A percentile compares a stretch with the other conserved stretches of the same genome.
Evolutionary conservation across 805 yeast genomes (phyloP).

Genomic region (Kodamaea laetipori): DNA sequence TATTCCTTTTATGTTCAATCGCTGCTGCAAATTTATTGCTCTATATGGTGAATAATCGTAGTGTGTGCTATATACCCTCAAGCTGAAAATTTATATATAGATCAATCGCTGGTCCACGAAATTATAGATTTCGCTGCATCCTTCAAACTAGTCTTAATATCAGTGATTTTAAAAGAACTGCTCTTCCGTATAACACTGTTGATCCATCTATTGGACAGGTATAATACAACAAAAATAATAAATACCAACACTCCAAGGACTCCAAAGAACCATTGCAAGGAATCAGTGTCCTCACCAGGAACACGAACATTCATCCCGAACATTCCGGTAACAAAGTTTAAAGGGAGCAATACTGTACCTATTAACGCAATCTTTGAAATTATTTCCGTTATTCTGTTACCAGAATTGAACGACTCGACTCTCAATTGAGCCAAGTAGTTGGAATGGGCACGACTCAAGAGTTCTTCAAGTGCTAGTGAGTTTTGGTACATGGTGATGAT

Average conservation of each 20-base stretch:
- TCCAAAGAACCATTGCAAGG: slow-evolving; percentile 51
- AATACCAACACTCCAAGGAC: slow-evolving; percentile 19
- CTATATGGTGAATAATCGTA: no score
- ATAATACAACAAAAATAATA: background rate
- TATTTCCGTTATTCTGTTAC: slow-evolving; percentile 82
- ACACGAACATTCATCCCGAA: slow-evolving; percentile 95
- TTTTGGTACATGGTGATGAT: slow-evolving; percentile 95
- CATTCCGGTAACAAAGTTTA: slow-evolving; percentile 85
- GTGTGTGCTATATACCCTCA: no score
- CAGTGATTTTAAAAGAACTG: background rate
- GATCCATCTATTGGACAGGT: background rate
- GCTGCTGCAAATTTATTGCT: no score
- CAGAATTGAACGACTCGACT: slow-evolving; percentile 86
- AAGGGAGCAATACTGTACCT: slow-evolving; percentile 88
- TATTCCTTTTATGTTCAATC: no score
- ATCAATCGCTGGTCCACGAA: slow-evolving; percentile 1
- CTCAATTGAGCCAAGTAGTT: slow-evolving; percentile 92
- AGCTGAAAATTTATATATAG: no score
- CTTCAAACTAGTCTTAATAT: background rate
- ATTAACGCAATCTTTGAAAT: slow-evolving; percentile 84
- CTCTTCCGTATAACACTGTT: background rate
- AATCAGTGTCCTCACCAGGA: slow-evolving; percentile 57
- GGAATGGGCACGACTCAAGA: slow-evolving; percentile 86
- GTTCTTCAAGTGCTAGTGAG: slow-evolving; percentile 86
- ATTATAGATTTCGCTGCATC: slow-evolving; percentile 1